Evolutionary conservation across 2,329 filamentous ascomycete genomes (phyloP), one percentile per base, ranked within the genome.

Genomic region (Fonsecaea erecta): DNA sequence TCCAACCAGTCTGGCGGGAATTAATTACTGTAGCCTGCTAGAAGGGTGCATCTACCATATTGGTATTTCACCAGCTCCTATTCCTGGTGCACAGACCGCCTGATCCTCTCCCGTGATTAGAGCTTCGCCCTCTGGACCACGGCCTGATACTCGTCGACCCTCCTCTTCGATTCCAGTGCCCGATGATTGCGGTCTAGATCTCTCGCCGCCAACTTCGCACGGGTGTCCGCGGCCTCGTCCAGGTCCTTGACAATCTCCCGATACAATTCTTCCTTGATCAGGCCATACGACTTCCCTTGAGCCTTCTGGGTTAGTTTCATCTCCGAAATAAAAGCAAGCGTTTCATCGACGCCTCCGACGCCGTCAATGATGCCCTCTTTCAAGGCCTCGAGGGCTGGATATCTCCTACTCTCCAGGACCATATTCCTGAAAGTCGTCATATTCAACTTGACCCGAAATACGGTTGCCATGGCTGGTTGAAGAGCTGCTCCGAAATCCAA

Each of bases 401-500:
- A 92, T 60, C 91, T 83, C 70, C 83, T 84, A 3, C 89, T 90
- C 76, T 93, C 91, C n/a, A 95, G 83, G 6, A 92, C 85, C 68
- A 94, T 78, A 48, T 80, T 79, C 37, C 90, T 83, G 74, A 88
- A 90, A 0, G 83, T 82, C 1, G 74, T 64, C 0, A 82, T 76
- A 8, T 82, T 76, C 2, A 89, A 75, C 77, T 94, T 95, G 71
- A 88, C 80, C 14, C 90, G 83, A 80, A 95, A 94, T 68, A 95
- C 85, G 55, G 83, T 81, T 60, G 85, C 85, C 90, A 96, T 93
- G 65, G 90, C 83, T 2, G 90, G 84, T 70, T 88, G 85, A 37
- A 95, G 84, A n/a, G 89, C 86, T 1, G 89, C 88, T 58, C 91
- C 91, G 67, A 95, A 90, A 70, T 93, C 88, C 14, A 95, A 82